Evolutionary conservation across 2,329 filamentous ascomycete genomes (phyloP), one percentile per base, ranked within the genome.

Genomic region (Fusarium graminum): DNA sequence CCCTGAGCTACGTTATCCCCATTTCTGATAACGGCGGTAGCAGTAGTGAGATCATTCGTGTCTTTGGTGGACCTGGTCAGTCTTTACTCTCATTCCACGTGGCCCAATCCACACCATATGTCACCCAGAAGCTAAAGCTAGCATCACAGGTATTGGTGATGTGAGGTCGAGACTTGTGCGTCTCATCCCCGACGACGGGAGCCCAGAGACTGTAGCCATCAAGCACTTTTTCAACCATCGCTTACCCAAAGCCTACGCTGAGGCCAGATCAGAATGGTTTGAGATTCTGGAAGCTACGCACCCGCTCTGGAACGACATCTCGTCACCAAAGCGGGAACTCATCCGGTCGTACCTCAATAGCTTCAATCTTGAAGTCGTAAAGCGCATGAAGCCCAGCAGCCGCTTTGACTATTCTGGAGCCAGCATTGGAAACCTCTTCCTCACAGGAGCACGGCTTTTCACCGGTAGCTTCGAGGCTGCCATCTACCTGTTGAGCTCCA

Each of bases 21-120:
- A 97, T 97, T 75, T 95, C 92, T 68, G 94, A 98, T 80, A 98
- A 98, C 78, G 94, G 94, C 46, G 94, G 94, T 38, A 96, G 92
- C 71, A 96, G 93, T 4, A 97, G 92, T 42, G 94, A 98, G 80
- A 82, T 97, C 72, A 97, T 97, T 68, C 87, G 95, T 34, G 93
- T 98, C 34, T 95, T 98, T 79, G 95, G 94, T 14, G 95, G 95
- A 2, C 94, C 94, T 67, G 94, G 94, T 90, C 22, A 25, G 59
- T 62, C 25, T 13, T 22, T 22, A 22, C 22, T 22, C 25, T 11
- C 22, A 13, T 39, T 41, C 59, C 59, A 52, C 59, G 59, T 63
- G 59, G 34, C 22, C 22, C 22, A 22, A 22, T 22, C 22, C 22
- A 22, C 22, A 22, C 22, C 6, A 22, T 22, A 22, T 22, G 22